phyloP scores from a whole-genome alignment of 1,284 basidiomycete species.

The Schizophyllum amplum region DNA sequence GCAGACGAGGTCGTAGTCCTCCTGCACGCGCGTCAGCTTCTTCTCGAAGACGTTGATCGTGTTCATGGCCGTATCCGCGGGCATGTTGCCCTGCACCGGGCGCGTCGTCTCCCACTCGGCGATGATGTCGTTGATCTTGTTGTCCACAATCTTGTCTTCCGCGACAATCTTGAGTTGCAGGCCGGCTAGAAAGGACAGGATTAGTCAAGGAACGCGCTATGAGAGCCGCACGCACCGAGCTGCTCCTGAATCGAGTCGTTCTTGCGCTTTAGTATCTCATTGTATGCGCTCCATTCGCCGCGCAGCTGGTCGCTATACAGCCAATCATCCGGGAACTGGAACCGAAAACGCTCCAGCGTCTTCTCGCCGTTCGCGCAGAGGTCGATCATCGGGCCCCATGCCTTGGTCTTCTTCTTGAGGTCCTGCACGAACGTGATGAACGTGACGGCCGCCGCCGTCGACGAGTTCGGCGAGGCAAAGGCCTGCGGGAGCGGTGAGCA shows the following conservation, averaged over 20 bases:
- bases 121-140: conserved; percentile 85
- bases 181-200: conserved; percentile 52
- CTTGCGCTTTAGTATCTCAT: conserved; percentile 96
- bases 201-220: neutral
- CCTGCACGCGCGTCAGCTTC: conserved; percentile 82
- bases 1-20: conserved; percentile 91
- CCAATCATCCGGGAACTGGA: conserved; percentile 97
- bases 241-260: conserved; percentile 98
- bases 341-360: conserved; percentile 93
- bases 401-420: conserved; percentile 92
- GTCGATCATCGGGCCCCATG: conserved; percentile 97
- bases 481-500: conserved; percentile 26
- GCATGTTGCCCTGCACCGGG: conserved; percentile 93
- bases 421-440: conserved; percentile 99
- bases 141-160: conserved; percentile 96
- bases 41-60: conserved; percentile 92
- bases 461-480: conserved; percentile 62
- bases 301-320: conserved; percentile 96
- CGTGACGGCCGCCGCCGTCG: conserved; percentile 94
- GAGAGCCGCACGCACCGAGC: conserved; percentile 47
- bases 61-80: conserved; percentile 92
- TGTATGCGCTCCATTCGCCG: conserved; percentile 98
- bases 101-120: conserved; percentile 93
- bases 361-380: conserved; percentile 93
- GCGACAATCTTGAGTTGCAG: conserved; percentile 98